A percentile compares a stretch with the other conserved stretches of the same genome.
phyloP scores from a whole-genome alignment of 2,329 filamentous ascomycete genomes.

The Massarina eburnea region DNA sequence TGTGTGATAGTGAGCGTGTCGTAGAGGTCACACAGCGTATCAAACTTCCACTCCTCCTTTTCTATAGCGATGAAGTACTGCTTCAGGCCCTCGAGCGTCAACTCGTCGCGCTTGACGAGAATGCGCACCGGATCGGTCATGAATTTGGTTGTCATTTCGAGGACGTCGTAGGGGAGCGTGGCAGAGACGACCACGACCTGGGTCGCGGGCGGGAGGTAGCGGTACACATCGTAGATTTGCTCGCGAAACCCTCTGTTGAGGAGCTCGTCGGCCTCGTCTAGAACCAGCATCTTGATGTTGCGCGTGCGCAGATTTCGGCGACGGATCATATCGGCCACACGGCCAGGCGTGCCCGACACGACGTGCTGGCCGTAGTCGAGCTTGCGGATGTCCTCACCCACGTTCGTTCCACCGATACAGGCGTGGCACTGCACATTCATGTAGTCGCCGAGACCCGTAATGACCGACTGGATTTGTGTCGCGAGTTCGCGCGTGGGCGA shows the following conservation, averaged over 20 bases:
- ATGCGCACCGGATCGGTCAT: conserved; percentile 98
- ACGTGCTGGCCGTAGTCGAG: conserved; percentile 98
- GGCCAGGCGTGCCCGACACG: conserved; percentile 94
- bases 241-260: conserved; percentile 95
- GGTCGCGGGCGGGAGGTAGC: conserved; percentile 91
- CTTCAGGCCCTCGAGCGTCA: conserved; percentile 96
- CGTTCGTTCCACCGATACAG: conserved; percentile 96
- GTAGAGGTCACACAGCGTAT: conserved; percentile 97
- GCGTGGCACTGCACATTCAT: conserved; percentile 99
- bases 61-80: conserved; percentile 99
- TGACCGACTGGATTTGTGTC: conserved; percentile 96
- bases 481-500: conserved; percentile 96
- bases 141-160: conserved; percentile 99
- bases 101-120: conserved; percentile 96
- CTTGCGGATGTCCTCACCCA: conserved; percentile 96
- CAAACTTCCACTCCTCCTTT: conserved; percentile 99
- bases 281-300: conserved; percentile 77
- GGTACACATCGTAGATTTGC: conserved; percentile 99
- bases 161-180: conserved; percentile 94
- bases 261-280: conserved; percentile 75
- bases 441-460: conserved; percentile 99
- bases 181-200: conserved; percentile 98
- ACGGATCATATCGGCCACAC: conserved; percentile 84
- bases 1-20: conserved; percentile 98
- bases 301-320: conserved; percentile 71